Evolutionary conservation across 345 rosid genomes (phyloP).

Genomic region (Bruguiera gymnorhiza): DNA sequence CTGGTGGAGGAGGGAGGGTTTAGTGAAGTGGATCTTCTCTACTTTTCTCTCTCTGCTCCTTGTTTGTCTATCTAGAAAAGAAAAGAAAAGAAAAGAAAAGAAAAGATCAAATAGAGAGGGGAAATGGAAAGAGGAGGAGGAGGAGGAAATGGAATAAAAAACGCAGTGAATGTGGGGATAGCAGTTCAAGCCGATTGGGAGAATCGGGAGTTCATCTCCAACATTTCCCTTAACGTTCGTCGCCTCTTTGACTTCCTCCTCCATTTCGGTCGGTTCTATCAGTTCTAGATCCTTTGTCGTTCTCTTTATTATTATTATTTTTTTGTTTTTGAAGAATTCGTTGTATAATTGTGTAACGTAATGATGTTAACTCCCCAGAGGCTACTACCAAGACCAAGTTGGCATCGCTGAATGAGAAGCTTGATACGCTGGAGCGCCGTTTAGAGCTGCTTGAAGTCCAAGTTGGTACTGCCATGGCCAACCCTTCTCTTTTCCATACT

Average conservation of each 20-base stretch:
- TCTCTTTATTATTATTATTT: too few relatives aligned
- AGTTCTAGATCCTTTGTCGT: background rate
- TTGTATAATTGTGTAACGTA: background rate
- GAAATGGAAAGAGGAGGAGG: conserved; percentile 84
- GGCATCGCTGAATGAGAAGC: conserved; percentile 79
- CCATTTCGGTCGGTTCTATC: conserved; percentile 58
- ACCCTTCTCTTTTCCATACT: conserved; percentile 70
- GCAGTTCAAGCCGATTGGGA: conserved; percentile 99
- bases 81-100: background rate
- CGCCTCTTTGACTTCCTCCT: conserved; percentile 97
- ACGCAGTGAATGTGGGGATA: conserved; percentile 98
- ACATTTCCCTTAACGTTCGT: conserved; percentile 94
- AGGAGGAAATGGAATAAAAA: conserved; percentile 45
- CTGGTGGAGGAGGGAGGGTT: too few relatives aligned
- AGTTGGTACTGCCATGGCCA: conserved; percentile 83
- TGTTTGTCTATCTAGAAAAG: background rate
- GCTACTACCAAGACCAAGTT: conserved; percentile 88
- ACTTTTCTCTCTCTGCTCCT: too few relatives aligned
- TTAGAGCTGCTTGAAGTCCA: conserved; percentile 86
- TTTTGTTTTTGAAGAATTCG: background rate
- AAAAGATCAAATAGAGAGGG: background rate
- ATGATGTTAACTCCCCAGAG: conserved; percentile 33
- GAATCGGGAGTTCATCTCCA: conserved; percentile 95
- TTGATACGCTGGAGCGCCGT: conserved; percentile 82
- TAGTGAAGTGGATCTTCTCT: too few relatives aligned